Evolutionary conservation across 768 basidiomycete species (phyloP).

Genomic region (Strobilomyces echinocephalus): DNA sequence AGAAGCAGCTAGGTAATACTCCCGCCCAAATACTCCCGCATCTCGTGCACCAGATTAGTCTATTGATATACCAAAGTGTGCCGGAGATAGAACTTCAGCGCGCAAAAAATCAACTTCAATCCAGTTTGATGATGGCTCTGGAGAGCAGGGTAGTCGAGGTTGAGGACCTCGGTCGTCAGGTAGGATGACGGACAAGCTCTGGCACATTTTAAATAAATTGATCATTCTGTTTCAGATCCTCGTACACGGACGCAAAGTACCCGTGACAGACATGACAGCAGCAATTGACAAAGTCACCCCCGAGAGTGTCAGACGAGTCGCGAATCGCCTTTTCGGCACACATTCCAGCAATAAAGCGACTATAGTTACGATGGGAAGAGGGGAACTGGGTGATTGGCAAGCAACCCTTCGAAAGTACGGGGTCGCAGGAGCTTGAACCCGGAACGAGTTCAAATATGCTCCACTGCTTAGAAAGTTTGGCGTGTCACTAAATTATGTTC

Average conservation of each 20-base stretch:
- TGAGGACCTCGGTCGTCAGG: slow-evolving; percentile 89
- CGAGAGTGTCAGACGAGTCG: slow-evolving; percentile 70
- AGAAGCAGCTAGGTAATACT: slow-evolving; percentile 54
- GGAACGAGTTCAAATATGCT: background rate
- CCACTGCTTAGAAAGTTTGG: background rate
- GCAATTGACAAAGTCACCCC: slow-evolving; percentile 75
- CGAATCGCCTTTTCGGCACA: slow-evolving; percentile 67
- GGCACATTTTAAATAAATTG: background rate
- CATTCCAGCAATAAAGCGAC: slow-evolving; percentile 63
- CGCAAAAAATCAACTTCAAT: slow-evolving; percentile 95
- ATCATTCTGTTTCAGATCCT: slow-evolving; percentile 49
- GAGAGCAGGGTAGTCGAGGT: slow-evolving; percentile 83
- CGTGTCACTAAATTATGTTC: background rate
- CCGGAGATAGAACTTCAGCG: slow-evolving; percentile 68
- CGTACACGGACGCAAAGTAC: slow-evolving; percentile 80
- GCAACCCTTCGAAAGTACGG: slow-evolving; percentile 67
- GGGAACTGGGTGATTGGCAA: slow-evolving; percentile 68
- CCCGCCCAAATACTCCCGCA: slow-evolving; percentile 74
- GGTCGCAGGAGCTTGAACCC: slow-evolving; percentile 36
- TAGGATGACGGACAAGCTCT: slow-evolving; percentile 26
- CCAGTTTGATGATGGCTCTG: slow-evolving; percentile 88
- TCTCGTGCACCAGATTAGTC: slow-evolving; percentile 81
- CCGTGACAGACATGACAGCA: slow-evolving; percentile 85
- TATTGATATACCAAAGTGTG: slow-evolving; percentile 67
- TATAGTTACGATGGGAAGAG: slow-evolving; percentile 77